Conservation (phyloP, 805 yeast species). For the Suhomyces tanzawaensis region DNA sequence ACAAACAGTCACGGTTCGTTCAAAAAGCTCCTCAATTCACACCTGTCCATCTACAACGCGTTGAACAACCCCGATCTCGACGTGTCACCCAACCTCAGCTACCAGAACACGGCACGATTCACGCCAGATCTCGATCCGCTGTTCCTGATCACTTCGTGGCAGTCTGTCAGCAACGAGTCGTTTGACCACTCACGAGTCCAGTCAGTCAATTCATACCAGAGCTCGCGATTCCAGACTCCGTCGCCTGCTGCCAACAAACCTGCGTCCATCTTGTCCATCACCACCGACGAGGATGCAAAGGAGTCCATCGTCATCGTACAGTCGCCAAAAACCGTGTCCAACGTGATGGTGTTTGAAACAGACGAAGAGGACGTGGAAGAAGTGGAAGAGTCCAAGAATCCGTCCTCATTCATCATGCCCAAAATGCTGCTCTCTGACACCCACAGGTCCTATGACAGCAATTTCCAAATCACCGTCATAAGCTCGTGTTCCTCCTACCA, state of each 20-base stretch:
- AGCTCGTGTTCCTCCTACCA: slow-evolving; percentile 17
- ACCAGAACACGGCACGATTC: neutral
- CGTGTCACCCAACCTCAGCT: slow-evolving; percentile 12
- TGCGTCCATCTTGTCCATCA: slow-evolving; percentile 25
- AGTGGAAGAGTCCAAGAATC: slow-evolving; percentile 10
- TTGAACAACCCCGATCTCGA: slow-evolving; percentile 43
- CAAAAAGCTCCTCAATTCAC: slow-evolving; percentile 32
- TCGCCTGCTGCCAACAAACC: slow-evolving; percentile 11
- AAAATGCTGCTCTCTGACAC: slow-evolving; percentile 19
- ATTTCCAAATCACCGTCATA: slow-evolving; percentile 22
- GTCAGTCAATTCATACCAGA: slow-evolving; percentile 5
- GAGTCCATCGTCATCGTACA: slow-evolving; percentile 24
- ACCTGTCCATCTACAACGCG: slow-evolving; percentile 38
- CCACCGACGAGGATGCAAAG: slow-evolving; percentile 25
- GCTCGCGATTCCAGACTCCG: slow-evolving; percentile 9
- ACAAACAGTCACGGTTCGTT: slow-evolving; percentile 3
- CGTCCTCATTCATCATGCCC: slow-evolving; percentile 39
- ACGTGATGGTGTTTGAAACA: slow-evolving; percentile 41
- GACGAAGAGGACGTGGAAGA: slow-evolving; percentile 35
- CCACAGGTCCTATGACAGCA: slow-evolving; percentile 1
- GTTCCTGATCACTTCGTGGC: slow-evolving; percentile 30
- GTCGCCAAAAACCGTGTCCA: slow-evolving; percentile 14
- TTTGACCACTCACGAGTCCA: neutral
- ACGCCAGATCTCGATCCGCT: slow-evolving; percentile 13
- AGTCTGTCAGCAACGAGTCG: slow-evolving; percentile 24